Evolutionary conservation across 352 stramenopile genomes (phyloP), one percentile per base, ranked within the genome.

Genomic region (Phytopythium helicoides): DNA sequence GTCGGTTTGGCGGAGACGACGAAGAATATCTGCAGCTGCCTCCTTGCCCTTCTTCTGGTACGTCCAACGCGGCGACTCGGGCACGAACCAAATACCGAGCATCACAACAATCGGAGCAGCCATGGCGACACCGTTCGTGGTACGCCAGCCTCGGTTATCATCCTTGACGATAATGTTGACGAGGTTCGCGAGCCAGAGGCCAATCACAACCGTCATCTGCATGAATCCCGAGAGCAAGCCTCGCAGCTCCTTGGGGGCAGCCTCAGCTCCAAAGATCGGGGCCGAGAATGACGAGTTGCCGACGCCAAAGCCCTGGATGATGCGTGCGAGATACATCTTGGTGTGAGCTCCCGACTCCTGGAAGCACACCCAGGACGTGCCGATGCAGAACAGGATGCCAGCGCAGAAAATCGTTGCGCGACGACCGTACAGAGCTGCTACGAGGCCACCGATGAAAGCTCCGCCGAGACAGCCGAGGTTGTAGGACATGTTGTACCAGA

Each of bases 401-500:
- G 66, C 66, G 0, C 44, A 62, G 53, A 76, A 72, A 21, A 73
- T 72, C 1, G 64, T 73, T 6, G 54, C 60, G 15, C 66, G 66
- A 22, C 53, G 49, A 37, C 66, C 66, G 26, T 58, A 70, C 4
- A 33, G 45, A 35, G 72, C 62, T 11, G 62, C 66, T 1, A 76
- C 55, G 42, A 62, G 64, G 38, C 66, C 66, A 9, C 66, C 66
- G 46, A 76, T 60, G 35, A 71, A 39, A 12, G 67, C 67, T 12
- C 67, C 67, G 1, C 67, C 55, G 18, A 76, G 47, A 47, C 67
- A 76, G 18, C 67, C 63, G 7, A 76, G 56, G 47, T 76, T 71
- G 64, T 76, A 76, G 5, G 71, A 52, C 51, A 73, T 66, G 47
- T 73, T 73, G 62, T 68, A 77, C 51, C 51, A 64, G 12, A 67